phyloP scores from a whole-genome alignment of 192 early-diverging fungal species.

The Oehlia diaphana region DNA sequence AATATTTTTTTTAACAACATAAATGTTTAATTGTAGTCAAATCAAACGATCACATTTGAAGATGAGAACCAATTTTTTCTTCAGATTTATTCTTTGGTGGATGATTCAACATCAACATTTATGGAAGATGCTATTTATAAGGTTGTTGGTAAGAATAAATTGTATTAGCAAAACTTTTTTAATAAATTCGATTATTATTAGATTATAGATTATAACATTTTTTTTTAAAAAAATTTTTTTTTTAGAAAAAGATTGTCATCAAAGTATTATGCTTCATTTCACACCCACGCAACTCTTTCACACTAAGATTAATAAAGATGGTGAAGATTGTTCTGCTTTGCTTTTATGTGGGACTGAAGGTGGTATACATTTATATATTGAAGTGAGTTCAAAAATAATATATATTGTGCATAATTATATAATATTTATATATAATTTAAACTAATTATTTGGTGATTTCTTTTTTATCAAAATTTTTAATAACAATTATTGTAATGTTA shows the following conservation, averaged over 20 bases:
- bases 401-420: too few species aligned
- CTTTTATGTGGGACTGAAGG: slow-evolving; percentile 27
- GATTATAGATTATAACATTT: neutral
- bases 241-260: slow-evolving; percentile 8
- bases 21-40: neutral
- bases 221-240: neutral
- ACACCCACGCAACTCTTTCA: slow-evolving; percentile 21
- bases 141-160: neutral
- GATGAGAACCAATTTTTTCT: slow-evolving; percentile 15
- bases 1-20: neutral
- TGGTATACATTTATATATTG: slow-evolving; percentile 21
- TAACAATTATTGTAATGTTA: neutral
- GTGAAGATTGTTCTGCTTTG: neutral
- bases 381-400: neutral
- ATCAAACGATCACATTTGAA: neutral
- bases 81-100: slow-evolving; percentile 23
- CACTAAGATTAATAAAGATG: neutral
- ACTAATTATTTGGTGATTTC: too few species aligned
- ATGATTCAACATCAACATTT: neutral
- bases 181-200: neutral
- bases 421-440: too few species aligned
- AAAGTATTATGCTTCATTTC: slow-evolving; percentile 9
- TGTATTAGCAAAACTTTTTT: neutral
- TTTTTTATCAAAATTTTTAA: neutral
- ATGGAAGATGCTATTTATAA: slow-evolving; percentile 4